Conservation (phyloP, 139 green algal species). For the Marvania coccoides region DNA sequence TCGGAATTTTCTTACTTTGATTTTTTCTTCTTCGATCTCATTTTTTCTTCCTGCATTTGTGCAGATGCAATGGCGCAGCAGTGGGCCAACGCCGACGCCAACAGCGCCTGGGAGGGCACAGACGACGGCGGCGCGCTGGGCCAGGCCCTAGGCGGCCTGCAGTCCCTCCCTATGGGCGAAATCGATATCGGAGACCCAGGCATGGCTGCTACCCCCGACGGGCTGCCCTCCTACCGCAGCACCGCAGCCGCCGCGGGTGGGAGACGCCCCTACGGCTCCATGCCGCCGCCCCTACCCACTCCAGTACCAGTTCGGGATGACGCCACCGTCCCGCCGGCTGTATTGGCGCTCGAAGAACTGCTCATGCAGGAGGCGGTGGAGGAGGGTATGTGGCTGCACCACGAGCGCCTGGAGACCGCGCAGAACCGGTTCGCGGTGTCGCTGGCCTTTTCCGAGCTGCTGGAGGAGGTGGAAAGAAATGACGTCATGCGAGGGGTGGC, state of each 20-base stretch:
- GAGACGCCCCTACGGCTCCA: no score
- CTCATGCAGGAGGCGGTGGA: constrained; percentile 7
- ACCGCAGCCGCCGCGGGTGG: not conserved
- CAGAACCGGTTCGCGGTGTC: constrained; percentile 15
- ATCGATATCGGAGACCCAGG: not conserved
- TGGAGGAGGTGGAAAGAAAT: constrained; percentile 26
- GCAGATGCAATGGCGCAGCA: not conserved
- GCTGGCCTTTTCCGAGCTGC: not conserved
- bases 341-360: constrained; percentile 5
- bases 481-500: not conserved
- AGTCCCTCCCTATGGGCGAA: not conserved
- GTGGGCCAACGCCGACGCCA: not conserved
- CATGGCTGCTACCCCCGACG: not conserved
- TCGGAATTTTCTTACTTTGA: no score
- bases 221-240: not conserved
- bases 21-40: not conserved
- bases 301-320: not conserved
- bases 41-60: not conserved
- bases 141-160: not conserved
- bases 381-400: constrained; percentile 3
- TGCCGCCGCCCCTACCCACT: not conserved
- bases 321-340: not conserved
- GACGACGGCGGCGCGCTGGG: not conserved
- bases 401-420: not conserved
- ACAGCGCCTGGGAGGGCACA: not conserved